Evolutionary conservation across 2,329 filamentous ascomycete species (phyloP).

Genomic region (Chrysosporium queenslandicum): DNA sequence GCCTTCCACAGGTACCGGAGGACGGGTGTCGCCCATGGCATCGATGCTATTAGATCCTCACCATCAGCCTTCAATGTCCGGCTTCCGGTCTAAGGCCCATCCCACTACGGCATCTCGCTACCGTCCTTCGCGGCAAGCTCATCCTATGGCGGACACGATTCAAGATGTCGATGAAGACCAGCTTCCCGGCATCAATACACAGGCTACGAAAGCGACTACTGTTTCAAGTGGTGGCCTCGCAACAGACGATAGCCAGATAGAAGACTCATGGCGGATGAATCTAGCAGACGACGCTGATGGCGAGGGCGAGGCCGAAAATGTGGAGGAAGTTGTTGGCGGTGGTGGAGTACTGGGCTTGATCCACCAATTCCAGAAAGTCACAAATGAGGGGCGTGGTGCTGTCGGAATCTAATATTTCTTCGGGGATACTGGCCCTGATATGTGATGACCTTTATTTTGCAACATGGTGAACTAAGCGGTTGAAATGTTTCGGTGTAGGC

Average conservation of each 20-base stretch:
- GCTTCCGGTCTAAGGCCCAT: slow-evolving; percentile 21
- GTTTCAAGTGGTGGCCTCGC: slow-evolving; percentile 23
- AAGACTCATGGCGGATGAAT: slow-evolving; percentile 43
- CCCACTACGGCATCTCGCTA: slow-evolving; percentile 24
- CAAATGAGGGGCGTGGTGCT: slow-evolving; percentile 31
- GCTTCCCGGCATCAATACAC: slow-evolving; percentile 16
- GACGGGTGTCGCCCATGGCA: slow-evolving; percentile 30
- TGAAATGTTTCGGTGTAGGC: not conserved
- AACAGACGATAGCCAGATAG: slow-evolving; percentile 48
- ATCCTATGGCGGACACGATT: slow-evolving; percentile 23
- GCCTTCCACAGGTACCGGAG: slow-evolving; percentile 21
- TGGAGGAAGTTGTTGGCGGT: slow-evolving; percentile 39
- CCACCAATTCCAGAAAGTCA: slow-evolving; percentile 56
- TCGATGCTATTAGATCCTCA: slow-evolving; percentile 41
- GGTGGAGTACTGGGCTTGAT: slow-evolving; percentile 55
- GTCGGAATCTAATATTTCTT: slow-evolving; percentile 26
- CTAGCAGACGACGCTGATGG: slow-evolving; percentile 28
- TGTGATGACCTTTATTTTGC: too few relatives aligned
- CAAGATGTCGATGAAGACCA: slow-evolving; percentile 26
- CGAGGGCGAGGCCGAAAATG: slow-evolving; percentile 40
- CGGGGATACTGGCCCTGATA: not conserved
- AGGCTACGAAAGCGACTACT: slow-evolving; percentile 17
- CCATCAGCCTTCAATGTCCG: slow-evolving; percentile 36
- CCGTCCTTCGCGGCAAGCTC: slow-evolving; percentile 24
- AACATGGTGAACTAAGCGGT: not conserved